phyloP scores from a whole-genome alignment of 192 early-diverging fungal species.

The Pecoramyces ruminantium region DNA sequence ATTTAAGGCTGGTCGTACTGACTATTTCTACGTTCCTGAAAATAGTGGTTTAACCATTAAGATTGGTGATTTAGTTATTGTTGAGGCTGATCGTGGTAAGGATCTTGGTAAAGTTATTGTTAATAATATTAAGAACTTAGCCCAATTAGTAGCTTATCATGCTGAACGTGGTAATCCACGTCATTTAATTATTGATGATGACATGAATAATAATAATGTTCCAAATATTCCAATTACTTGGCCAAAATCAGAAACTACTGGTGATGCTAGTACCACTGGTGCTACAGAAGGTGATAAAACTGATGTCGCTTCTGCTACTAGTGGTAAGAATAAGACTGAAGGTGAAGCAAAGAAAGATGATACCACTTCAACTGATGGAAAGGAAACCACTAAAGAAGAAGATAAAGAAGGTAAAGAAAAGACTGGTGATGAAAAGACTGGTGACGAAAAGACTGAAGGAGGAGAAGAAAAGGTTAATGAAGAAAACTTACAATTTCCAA shows the following conservation, averaged over 20 bases:
- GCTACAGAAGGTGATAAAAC: background rate
- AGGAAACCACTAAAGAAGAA: background rate
- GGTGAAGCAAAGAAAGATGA: background rate
- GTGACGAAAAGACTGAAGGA: too few species aligned
- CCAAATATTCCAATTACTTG: background rate
- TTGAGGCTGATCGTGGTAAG: slow-evolving; percentile 78
- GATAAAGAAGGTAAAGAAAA: background rate
- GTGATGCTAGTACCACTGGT: background rate
- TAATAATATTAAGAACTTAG: slow-evolving; percentile 33
- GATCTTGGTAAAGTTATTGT: slow-evolving; percentile 71
- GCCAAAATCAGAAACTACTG: background rate
- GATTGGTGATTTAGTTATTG: slow-evolving; percentile 62
- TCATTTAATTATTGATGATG: background rate
- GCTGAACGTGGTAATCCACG: background rate
- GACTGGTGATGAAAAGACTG: background rate
- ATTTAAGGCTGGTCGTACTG: slow-evolving; percentile 74
- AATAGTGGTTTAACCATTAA: slow-evolving; percentile 20
- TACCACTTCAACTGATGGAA: too few species aligned
- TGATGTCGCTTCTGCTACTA: background rate
- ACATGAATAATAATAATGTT: background rate
- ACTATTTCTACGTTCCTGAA: slow-evolving; percentile 59
- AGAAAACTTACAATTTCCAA: slow-evolving; percentile 13
- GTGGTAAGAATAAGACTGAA: background rate
- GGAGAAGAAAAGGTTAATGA: background rate
- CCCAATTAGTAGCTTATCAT: slow-evolving; percentile 21